These are phyloP conservation scores for Pseudoneurospora amorphoporcata DNA, from an alignment of 495 filamentous ascomycete genomes.

Conservation along the genomic window DNA sequence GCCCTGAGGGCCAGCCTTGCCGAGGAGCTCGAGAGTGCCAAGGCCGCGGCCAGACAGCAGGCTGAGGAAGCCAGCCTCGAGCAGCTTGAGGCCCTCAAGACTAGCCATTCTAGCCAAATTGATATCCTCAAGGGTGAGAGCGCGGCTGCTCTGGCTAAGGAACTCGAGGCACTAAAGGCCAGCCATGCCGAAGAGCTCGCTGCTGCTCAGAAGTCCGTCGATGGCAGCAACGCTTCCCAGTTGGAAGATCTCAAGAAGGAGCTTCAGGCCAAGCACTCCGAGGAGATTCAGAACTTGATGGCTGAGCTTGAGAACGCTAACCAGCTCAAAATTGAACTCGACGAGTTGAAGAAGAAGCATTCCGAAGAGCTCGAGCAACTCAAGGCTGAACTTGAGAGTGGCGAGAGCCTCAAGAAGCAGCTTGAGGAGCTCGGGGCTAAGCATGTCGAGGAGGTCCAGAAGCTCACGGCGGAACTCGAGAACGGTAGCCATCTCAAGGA, in stretches of 20 bases:
- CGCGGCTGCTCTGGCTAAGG: constrained; percentile 24
- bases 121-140: constrained; percentile 32
- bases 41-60: constrained; percentile 28
- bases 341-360: constrained; percentile 17
- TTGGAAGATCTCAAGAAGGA: constrained; percentile 23
- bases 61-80: constrained; percentile 25
- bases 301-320: constrained; percentile 2
- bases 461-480: constrained; percentile 17
- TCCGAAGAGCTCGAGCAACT: constrained; percentile 24
- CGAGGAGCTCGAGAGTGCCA: constrained; percentile 34
- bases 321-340: background rate
- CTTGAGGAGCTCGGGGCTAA: constrained; percentile 17
- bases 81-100: constrained; percentile 35
- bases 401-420: constrained; percentile 11
- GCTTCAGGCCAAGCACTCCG: constrained; percentile 28
- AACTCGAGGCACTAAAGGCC: constrained; percentile 31
- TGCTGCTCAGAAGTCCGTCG: constrained; percentile 17
- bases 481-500: constrained; percentile 16
- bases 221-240: constrained; percentile 17
- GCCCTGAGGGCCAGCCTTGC: constrained; percentile 35
- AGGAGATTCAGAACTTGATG: constrained; percentile 12
- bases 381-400: constrained; percentile 12
- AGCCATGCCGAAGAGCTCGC: constrained; percentile 27
- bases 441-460: constrained; percentile 19
- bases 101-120: constrained; percentile 36